Conservation (phyloP, 1,139 yeast genomes). For the Trichomonascaceae sp. region DNA sequence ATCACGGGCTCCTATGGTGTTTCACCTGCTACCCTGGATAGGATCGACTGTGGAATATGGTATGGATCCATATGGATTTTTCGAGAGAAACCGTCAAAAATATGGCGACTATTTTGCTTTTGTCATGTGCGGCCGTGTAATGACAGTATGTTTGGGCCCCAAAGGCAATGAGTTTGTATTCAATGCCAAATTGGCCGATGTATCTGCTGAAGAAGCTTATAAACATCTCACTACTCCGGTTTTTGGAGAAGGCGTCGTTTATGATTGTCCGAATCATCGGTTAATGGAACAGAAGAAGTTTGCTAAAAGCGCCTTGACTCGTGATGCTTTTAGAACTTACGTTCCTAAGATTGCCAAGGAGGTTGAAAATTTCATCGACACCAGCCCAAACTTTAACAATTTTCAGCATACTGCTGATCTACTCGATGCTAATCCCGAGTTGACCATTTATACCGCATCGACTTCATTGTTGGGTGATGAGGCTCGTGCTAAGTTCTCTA, state of each 20-base stretch:
- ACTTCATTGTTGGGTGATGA: conserved; percentile 88
- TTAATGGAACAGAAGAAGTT: conserved; percentile 98
- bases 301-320: conserved; percentile 82
- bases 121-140: conserved; percentile 77
- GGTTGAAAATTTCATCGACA: conserved; percentile 55
- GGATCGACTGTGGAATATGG: conserved; percentile 90
- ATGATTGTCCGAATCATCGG: conserved; percentile 89
- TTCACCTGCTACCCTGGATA: conserved; percentile 92
- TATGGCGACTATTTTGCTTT: conserved; percentile 93
- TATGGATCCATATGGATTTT: conserved; percentile 87
- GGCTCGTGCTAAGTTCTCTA: conserved; percentile 75
- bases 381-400: conserved; percentile 40
- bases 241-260: conserved; percentile 93
- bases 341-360: conserved; percentile 88
- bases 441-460: conserved; percentile 94
- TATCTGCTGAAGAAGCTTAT: conserved; percentile 94
- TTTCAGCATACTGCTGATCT: conserved; percentile 58
- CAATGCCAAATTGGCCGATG: conserved; percentile 84
- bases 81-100: conserved; percentile 65
- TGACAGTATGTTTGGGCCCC: conserved; percentile 96
- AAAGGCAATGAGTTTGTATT: conserved; percentile 95
- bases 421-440: conserved; percentile 84
- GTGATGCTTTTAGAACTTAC: conserved; percentile 74
- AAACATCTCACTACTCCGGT: conserved; percentile 94
- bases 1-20: conserved; percentile 63